Evolutionary conservation across 2,329 filamentous ascomycete species (phyloP).

Genomic region (Fusarium stilboides): DNA sequence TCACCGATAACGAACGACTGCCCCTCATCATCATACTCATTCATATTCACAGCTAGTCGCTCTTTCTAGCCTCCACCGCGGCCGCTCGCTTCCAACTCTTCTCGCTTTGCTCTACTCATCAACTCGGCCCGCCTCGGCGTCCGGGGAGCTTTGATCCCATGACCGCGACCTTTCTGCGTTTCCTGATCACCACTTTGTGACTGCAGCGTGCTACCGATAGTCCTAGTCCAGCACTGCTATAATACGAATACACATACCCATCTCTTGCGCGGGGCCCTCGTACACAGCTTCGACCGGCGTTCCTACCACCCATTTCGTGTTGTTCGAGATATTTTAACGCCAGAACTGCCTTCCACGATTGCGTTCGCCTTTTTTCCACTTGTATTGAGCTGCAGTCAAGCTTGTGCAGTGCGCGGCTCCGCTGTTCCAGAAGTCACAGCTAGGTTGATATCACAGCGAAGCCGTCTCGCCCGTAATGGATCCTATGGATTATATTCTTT

Average conservation of each 20-base stretch:
- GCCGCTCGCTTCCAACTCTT: conserved; percentile 18
- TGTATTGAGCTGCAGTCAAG: conserved; percentile 17
- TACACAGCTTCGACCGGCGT: conserved; percentile 26
- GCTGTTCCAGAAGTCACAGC: conserved; percentile 4
- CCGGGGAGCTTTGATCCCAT: conserved; percentile 43
- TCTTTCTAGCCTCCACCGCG: conserved; percentile 22
- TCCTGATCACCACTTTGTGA: conserved; percentile 47
- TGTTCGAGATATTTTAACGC: conserved; percentile 22
- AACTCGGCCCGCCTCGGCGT: conserved; percentile 27
- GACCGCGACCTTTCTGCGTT: conserved; percentile 45
- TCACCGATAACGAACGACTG: conserved; percentile 48
- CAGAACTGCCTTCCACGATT: conserved; percentile 14
- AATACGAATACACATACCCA: conserved; percentile 46
- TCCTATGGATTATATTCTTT: conserved; percentile 48
- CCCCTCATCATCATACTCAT: conserved; percentile 45
- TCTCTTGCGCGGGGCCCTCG: conserved; percentile 33
- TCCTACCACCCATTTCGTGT: conserved; percentile 23
- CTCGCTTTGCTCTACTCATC: conserved; percentile 25
- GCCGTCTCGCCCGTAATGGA: conserved; percentile 44
- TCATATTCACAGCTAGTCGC: conserved; percentile 24
- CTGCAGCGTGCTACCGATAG: conserved; percentile 50
- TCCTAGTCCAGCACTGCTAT: conserved; percentile 49
- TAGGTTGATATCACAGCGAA: conserved; percentile 18
- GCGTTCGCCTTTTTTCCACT: conserved; percentile 3
- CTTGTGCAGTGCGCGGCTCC: conserved; percentile 20